Conservation (phyloP, 345 rosid genomes). For the Eucalyptus curtisii region DNA sequence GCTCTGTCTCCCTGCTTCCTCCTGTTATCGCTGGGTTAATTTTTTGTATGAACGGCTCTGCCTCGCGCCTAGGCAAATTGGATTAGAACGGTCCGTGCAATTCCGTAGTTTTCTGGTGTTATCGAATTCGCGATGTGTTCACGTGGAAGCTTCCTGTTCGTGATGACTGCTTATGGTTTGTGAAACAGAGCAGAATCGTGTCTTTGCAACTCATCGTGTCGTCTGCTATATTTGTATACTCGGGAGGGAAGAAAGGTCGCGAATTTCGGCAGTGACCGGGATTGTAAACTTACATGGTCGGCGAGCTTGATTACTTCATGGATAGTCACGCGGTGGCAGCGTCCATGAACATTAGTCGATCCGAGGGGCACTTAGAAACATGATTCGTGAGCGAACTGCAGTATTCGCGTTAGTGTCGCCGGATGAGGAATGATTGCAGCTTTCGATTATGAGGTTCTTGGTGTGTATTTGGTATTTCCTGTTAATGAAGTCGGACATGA, state of each 20-base stretch:
- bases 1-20: background rate
- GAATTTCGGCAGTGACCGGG: background rate
- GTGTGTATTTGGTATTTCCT: background rate
- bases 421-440: background rate
- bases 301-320: background rate
- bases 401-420: background rate
- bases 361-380: background rate
- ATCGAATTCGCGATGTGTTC: background rate
- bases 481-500: background rate
- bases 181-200: background rate
- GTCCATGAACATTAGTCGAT: background rate
- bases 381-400: background rate
- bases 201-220: background rate
- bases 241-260: background rate
- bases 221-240: background rate
- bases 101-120: background rate
- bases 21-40: background rate
- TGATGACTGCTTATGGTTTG: background rate
- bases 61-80: background rate
- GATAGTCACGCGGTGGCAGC: background rate
- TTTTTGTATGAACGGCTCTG: background rate
- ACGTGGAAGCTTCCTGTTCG: background rate
- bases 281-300: background rate
- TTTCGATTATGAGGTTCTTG: background rate
- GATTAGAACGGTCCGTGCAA: background rate